These are phyloP conservation scores for Solanum paucissectum DNA, from an alignment of 257 asterid genomes.

Conservation along the genomic window DNA sequence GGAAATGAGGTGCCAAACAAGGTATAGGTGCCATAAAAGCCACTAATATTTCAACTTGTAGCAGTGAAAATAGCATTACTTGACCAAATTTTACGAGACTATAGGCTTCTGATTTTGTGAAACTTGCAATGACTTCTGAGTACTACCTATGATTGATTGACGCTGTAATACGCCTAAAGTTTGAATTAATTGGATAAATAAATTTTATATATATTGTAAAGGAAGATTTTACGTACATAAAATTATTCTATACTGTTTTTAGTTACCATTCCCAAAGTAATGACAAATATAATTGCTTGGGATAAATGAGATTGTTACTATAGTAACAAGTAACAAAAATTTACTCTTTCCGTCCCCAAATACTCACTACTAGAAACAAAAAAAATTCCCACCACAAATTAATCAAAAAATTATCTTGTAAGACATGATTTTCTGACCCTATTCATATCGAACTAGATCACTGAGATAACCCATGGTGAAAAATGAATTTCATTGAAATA, in stretches of 20 bases:
- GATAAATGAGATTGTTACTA: neutral
- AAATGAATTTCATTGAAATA: neutral
- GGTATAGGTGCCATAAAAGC: neutral
- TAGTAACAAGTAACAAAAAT: neutral
- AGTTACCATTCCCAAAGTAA: neutral
- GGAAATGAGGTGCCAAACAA: neutral
- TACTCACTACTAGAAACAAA: neutral
- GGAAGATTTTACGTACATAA: neutral
- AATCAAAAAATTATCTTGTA: too few relatives aligned
- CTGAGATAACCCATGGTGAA: too few relatives aligned
- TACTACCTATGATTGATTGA: neutral
- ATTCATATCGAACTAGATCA: too few relatives aligned
- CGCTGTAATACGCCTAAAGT: neutral
- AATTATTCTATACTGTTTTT: neutral
- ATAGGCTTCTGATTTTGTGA: neutral
- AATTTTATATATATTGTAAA: neutral
- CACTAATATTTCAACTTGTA: neutral
- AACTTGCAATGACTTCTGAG: neutral
- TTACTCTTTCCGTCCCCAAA: neutral
- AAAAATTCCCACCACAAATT: neutral
- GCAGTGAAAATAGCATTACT: neutral
- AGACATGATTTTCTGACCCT: neutral
- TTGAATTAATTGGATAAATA: neutral
- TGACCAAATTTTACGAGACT: neutral
- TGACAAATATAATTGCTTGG: neutral